Evolutionary conservation across 1,284 basidiomycete genomes (phyloP), one percentile per base, ranked within the genome.

Genomic region (Leccinum griseonigrum): DNA sequence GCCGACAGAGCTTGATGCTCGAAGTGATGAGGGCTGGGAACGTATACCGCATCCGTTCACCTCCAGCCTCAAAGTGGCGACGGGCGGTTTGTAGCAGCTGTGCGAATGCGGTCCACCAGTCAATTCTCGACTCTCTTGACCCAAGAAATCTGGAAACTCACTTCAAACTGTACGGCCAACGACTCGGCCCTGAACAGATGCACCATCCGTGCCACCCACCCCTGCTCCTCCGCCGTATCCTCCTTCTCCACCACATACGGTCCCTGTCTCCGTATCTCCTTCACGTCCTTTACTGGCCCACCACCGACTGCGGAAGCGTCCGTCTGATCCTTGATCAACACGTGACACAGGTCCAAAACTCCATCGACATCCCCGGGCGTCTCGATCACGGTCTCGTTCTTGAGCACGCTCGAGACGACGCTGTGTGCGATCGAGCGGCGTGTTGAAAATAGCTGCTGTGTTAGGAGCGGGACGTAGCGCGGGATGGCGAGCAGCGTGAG

Each of bases 161-260:
- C 94, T 83, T 95, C 91, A 66, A 93, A 95, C 70, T 97, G 95
- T 16, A 90, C 85, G 64, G 85, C 88, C 62, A 96, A 74, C 32
- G 90, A 89, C 59, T 97, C 22, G 22, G 22, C 22, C 22, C 92
- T 1, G 92, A 98, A 96, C 34, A 97, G 74, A 79, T 98, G 95
- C 3, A 98, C 91, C 91, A 98, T 97, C 64, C 95, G 82, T 28
- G 95, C 95, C 95, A 97, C 87, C 95, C 95, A 98, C 0, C 95
- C 96, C 70, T 98, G 95, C 74, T 98, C 96, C 75, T 97, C 96
- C 0, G 95, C 95, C 79, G 94, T 82, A 72, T 97, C 95, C 70
- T 95, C 92, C 57, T 88, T 78, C 70, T 95, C 94, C 54, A 80
- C 77, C 66, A 78, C 77, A 64, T 85, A 81, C 18, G 85, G 80